These are phyloP conservation scores for Decorospora gaudefroyi DNA, from an alignment of 2,329 filamentous ascomycete genomes.

Conservation along the genomic window DNA sequence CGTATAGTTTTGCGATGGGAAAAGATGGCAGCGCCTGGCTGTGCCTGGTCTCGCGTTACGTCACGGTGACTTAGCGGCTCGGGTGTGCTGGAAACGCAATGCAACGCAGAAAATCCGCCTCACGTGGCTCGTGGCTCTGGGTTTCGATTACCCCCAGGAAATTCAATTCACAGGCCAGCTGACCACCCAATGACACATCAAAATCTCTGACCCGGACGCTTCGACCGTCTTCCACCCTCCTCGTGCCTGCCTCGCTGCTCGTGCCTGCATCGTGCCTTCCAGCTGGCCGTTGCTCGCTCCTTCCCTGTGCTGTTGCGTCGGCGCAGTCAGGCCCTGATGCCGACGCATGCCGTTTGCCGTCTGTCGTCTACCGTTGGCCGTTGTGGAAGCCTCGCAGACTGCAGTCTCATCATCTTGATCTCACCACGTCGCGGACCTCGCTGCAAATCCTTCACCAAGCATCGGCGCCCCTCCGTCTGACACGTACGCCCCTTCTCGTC, in stretches of 20 bases:
- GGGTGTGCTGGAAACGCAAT: conserved; percentile 13
- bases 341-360: conserved; percentile 22
- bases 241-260: conserved; percentile 32
- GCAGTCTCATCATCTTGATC: no score
- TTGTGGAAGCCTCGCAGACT: conserved; percentile 14
- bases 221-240: conserved; percentile 28
- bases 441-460: conserved; percentile 30
- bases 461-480: conserved; percentile 20
- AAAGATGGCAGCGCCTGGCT: no score
- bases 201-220: conserved; percentile 32
- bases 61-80: conserved; percentile 24
- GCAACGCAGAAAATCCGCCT: conserved; percentile 23
- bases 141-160: conserved; percentile 25
- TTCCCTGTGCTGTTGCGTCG: conserved; percentile 20
- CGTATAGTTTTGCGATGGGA: conserved; percentile 27
- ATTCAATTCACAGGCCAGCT: conserved; percentile 18
- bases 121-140: conserved; percentile 17
- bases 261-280: conserved; percentile 27
- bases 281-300: conserved; percentile 17
- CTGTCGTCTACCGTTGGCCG: no score
- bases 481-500: conserved; percentile 22
- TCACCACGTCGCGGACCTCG: conserved; percentile 26
- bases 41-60: conserved; percentile 31
- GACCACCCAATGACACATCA: conserved; percentile 36
- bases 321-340: conserved; percentile 12